Evolutionary conservation across 2,329 filamentous ascomycete genomes (phyloP), one percentile per base, ranked within the genome.

Genomic region (Fusarium sterilihyphosum): DNA sequence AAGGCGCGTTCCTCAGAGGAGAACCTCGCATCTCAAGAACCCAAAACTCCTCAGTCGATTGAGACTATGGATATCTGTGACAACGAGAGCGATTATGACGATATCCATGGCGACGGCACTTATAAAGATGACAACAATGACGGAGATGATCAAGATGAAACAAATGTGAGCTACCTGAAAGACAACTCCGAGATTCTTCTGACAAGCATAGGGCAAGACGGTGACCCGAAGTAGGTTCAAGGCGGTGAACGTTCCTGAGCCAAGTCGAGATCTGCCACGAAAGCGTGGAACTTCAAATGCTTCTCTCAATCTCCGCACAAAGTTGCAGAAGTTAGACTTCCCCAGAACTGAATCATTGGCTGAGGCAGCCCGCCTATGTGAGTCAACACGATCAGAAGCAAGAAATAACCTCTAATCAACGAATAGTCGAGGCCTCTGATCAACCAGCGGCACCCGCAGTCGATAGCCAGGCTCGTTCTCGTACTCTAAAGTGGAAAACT

Each of bases 1-100:
- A 33, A 6, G 2, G 2, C 0, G 1, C 3, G 4, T 13, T 33
- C 22, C 29, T 52, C 31, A 4, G 9, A 35, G 17, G 17, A 11
- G 17, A 10, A 16, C 12, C 8, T 20, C 14, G 14, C 33, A 4
- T 24, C 49, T 24, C 49, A 35, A 8, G n/a, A 20, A 14, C 8
- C 49, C 31, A 35, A 20, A 9, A 11, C n/a, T 16, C 31, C 18
- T 16, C 49, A 8, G 31, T 20, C 31, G 8, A 9, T 13, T 20
- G 49, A 52, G 12, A 5, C 17, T 11, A 52, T 52, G 49, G 49
- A 52, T 13, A 20, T 52, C 12, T 52, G 49, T 35, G 49, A 52
- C 12, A 16, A 24, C 8, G n/a, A 52, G n/a, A 8, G n/a, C 8
- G 49, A 35, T 11, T 11, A 52, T 20, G 31, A 24, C 8, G 3